Evolutionary conservation across 257 asterid genomes (phyloP).

Genomic region (Fraxinus pennsylvanica): DNA sequence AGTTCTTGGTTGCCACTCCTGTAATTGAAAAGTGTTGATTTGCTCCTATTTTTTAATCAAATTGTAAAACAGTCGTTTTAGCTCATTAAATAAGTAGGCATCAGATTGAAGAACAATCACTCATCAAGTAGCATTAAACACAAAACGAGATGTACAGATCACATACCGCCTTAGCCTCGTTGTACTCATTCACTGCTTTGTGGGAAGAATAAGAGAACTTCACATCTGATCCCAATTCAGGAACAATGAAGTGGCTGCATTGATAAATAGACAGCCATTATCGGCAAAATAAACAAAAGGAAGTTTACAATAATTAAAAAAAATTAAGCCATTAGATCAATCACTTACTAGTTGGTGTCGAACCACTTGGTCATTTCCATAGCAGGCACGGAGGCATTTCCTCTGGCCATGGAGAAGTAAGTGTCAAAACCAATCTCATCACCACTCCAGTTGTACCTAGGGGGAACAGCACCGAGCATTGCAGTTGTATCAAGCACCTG

Average conservation of each 20-base stretch:
- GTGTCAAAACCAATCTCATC: slow-evolving; percentile 51
- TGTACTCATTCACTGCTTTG: slow-evolving; percentile 51
- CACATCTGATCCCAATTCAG: slow-evolving; percentile 52
- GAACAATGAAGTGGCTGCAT: slow-evolving; percentile 52
- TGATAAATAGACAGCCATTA: neutral
- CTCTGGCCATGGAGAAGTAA: slow-evolving; percentile 60
- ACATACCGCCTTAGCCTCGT: slow-evolving; percentile 52
- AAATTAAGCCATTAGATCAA: neutral
- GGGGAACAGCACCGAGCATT: slow-evolving; percentile 66
- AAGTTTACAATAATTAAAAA: neutral
- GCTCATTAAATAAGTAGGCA: neutral
- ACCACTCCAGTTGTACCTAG: slow-evolving; percentile 47
- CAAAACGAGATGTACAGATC: neutral
- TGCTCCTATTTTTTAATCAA: neutral
- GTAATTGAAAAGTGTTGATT: neutral
- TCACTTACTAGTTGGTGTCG: slow-evolving; percentile 56
- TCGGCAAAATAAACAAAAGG: neutral
- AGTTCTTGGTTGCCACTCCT: neutral
- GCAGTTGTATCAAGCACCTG: slow-evolving; percentile 90
- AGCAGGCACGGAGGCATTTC: slow-evolving; percentile 59
- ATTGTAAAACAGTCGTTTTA: neutral
- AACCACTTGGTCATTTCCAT: slow-evolving; percentile 66
- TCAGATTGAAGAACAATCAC: too few species aligned
- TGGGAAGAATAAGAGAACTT: slow-evolving; percentile 49
- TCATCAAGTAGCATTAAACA: neutral